phyloP scores from a whole-genome alignment of 495 filamentous ascomycete genomes.

The Hypoxylon crocopeplum region DNA sequence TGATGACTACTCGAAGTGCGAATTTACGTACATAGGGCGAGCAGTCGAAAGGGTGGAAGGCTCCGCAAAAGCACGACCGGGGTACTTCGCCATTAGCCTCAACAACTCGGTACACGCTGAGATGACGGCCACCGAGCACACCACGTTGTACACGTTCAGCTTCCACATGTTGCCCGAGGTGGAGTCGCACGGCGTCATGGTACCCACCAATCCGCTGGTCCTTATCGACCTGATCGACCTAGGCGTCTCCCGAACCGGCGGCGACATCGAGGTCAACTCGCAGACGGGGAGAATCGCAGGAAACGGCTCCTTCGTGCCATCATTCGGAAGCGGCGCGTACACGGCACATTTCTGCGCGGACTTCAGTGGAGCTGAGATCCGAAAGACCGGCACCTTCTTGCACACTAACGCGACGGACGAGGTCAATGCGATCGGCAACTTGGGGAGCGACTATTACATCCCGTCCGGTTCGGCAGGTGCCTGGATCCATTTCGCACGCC shows the following conservation, averaged over 20 bases:
- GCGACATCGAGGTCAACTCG: slow-evolving; percentile 59
- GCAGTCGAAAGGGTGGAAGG: slow-evolving; percentile 54
- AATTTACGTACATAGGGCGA: slow-evolving; percentile 60
- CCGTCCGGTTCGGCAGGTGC: slow-evolving; percentile 66
- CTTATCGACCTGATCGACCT: slow-evolving; percentile 71
- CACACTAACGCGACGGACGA: slow-evolving; percentile 52
- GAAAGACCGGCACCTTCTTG: slow-evolving; percentile 62
- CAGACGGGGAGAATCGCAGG: slow-evolving; percentile 65
- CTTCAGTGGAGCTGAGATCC: slow-evolving; percentile 67
- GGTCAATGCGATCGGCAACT: slow-evolving; percentile 53
- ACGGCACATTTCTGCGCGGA: slow-evolving; percentile 68
- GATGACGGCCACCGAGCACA: slow-evolving; percentile 72
- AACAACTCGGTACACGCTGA: slow-evolving; percentile 69
- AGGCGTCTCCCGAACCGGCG: slow-evolving; percentile 62
- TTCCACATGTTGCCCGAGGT: slow-evolving; percentile 54
- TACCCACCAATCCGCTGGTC: slow-evolving; percentile 64
- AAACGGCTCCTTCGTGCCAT: slow-evolving; percentile 68
- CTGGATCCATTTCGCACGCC: slow-evolving; percentile 64
- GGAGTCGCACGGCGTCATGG: slow-evolving; percentile 19
- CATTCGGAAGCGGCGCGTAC: slow-evolving; percentile 72
- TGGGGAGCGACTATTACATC: slow-evolving; percentile 46
- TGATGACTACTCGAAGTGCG: slow-evolving; percentile 67
- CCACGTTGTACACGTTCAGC: slow-evolving; percentile 73
- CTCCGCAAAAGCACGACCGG: slow-evolving; percentile 65
- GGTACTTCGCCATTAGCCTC: slow-evolving; percentile 71